Evolutionary conservation across 345 rosid species (phyloP).

Genomic region (Adansonia digitata): DNA sequence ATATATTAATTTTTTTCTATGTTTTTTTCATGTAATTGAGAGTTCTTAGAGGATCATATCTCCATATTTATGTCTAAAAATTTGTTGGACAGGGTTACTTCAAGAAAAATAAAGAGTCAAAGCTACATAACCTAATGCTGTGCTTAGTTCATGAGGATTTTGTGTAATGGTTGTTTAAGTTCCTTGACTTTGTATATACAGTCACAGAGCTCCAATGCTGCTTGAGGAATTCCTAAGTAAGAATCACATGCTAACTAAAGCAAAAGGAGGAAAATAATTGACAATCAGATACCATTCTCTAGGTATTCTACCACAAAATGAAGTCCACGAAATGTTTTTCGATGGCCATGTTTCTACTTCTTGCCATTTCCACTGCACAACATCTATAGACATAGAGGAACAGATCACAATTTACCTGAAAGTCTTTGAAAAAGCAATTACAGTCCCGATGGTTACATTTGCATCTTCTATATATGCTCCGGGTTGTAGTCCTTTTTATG

Average conservation of each 20-base stretch:
- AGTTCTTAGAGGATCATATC: too few species aligned
- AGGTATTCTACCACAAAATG: background rate
- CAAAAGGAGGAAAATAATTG: background rate
- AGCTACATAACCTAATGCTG: too few species aligned
- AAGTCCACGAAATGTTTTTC: background rate
- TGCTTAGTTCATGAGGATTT: background rate
- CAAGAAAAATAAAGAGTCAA: too few species aligned
- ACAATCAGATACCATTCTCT: background rate
- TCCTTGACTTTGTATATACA: too few species aligned
- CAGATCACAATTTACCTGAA: background rate
- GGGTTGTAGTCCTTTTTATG: background rate
- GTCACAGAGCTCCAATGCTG: too few species aligned
- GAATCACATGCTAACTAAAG: background rate
- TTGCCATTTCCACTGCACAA: background rate
- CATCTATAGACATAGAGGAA: background rate
- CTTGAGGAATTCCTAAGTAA: too few species aligned
- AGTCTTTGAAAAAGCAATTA: too few species aligned
- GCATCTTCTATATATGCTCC: background rate
- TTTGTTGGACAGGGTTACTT: too few species aligned
- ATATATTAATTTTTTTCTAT: too few species aligned
- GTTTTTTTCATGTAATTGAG: too few species aligned
- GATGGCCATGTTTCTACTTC: background rate
- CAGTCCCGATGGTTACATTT: background rate
- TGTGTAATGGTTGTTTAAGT: background rate
- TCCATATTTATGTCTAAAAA: too few species aligned